Percentiles rank a stretch among this genome's conserved stretches.
Evolutionary conservation across 192 early-diverging fungal species (phyloP).

Genomic region (Dispira simplex): DNA sequence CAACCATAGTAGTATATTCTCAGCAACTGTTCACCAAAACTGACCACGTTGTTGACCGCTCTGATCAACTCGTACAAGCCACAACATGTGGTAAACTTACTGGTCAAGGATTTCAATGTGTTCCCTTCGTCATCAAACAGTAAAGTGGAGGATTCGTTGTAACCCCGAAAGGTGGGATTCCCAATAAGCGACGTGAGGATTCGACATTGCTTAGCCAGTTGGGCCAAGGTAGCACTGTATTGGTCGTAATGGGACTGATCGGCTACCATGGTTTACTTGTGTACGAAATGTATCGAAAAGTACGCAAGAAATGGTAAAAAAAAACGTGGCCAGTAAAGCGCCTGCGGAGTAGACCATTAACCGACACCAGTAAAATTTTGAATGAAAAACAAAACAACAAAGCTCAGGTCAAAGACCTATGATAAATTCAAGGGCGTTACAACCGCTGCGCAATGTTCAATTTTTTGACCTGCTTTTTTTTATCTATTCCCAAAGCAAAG

Average conservation of each 20-base stretch:
- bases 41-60: too few species aligned
- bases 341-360: too few species aligned
- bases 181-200: neutral
- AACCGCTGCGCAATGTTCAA: too few species aligned
- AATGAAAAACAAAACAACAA: too few species aligned
- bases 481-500: too few species aligned
- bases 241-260: neutral
- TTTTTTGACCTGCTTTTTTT: too few species aligned
- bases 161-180: neutral
- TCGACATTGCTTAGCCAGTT: conserved; percentile 5
- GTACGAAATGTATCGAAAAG: neutral
- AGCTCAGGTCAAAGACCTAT: too few species aligned
- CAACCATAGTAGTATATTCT: too few species aligned
- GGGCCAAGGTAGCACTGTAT: neutral
- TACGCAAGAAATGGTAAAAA: neutral
- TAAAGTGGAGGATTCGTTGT: conserved; percentile 1
- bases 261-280: neutral
- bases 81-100: neutral
- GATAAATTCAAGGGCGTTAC: too few species aligned
- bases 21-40: too few species aligned
- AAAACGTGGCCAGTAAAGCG: neutral
- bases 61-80: too few species aligned
- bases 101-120: neutral
- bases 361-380: too few species aligned
- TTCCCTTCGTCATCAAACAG: neutral